Base-by-base conservation (phyloP, 106 monocot genomes). In the Chionographis japonica region DNA sequence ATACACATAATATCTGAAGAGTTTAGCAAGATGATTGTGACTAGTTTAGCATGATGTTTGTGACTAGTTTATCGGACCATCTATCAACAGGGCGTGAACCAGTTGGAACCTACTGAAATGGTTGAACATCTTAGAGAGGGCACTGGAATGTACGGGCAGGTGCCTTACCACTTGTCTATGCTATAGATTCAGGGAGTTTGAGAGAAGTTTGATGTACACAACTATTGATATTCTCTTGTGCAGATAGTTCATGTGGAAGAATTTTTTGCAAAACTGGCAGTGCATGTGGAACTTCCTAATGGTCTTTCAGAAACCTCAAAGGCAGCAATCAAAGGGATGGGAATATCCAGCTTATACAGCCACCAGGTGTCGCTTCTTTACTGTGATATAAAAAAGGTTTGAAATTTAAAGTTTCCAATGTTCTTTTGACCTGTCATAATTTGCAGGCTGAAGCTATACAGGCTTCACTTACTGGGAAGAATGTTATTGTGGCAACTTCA, bases 401-500 rank as follows among this genome's bases (percentile, higher is more conserved):
- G 37, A 27, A 56, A 58, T 19, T 42, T 19, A 13, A 58, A 15
- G 18, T 60, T 57, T 53, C 20, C 2, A 37, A 56, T 12, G 46
- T 83, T 67, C 61, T 79, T 42, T 68, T 20, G 50, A 19, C 2
- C 13, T 63, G 15, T 35, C 10, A 16, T 72, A 51, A 40, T 72
- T 50, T 78, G 67, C 77, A 94, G 95, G 81, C 77, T 68, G 84
- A 86, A 66, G 83, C 91, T 63, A 73, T 95, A 63, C 43, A 71
- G 15, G 81, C 80, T 65, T 81, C 80, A 70, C 76, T 89, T 75
- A 70, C 75, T 67, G 86, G 91, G 62, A 89, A 84, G 76, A 77
- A 84, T 78, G 65, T 92, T 74, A 80, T 86, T 62, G 75, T 95
- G 62, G 81, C 95, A 71, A 95, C 95, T 70, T 95, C 95, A 82